A percentile compares a stretch with the other conserved stretches of the same genome.
phyloP scores from a whole-genome alignment of 1,284 basidiomycete genomes.

The Malassezia globosa region DNA sequence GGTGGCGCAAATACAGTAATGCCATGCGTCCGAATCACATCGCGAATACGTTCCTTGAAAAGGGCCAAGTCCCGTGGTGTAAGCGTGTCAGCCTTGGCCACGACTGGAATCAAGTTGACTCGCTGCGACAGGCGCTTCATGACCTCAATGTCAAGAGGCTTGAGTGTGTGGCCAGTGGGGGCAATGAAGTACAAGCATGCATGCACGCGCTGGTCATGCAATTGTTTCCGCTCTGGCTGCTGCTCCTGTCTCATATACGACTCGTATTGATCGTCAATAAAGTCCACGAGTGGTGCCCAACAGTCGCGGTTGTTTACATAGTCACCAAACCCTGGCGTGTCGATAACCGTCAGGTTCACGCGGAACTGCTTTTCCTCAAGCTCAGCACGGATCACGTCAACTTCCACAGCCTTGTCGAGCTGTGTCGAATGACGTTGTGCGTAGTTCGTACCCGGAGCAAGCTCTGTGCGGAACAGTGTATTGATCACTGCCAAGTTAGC shows the following conservation, averaged over 20 bases:
- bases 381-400: constrained; percentile 55
- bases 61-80: constrained; percentile 78
- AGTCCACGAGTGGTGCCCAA: constrained; percentile 96
- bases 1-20: constrained; percentile 92
- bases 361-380: constrained; percentile 98
- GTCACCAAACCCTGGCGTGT: constrained; percentile 97
- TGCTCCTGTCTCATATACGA: constrained; percentile 99
- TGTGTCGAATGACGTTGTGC: constrained; percentile 81
- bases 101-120: constrained; percentile 93
- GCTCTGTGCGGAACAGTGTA: constrained; percentile 96
- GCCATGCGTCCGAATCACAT: constrained; percentile 76
- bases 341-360: constrained; percentile 96
- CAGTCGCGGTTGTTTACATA: constrained; percentile 98
- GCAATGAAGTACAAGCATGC: constrained; percentile 96
- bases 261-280: constrained; percentile 99
- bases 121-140: constrained; percentile 94
- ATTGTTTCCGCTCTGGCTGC: constrained; percentile 82
- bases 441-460: constrained; percentile 86
- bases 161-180: constrained; percentile 90
- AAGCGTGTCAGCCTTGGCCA: constrained; percentile 91
- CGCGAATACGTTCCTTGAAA: constrained; percentile 86
- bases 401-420: constrained; percentile 93
- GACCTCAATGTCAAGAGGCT: constrained; percentile 96
- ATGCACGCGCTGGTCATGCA: constrained; percentile 89
- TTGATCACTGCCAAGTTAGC: too few species aligned